Base-by-base conservation (phyloP, 805 yeast genomes). In the Monosporozyma aerobia region DNA sequence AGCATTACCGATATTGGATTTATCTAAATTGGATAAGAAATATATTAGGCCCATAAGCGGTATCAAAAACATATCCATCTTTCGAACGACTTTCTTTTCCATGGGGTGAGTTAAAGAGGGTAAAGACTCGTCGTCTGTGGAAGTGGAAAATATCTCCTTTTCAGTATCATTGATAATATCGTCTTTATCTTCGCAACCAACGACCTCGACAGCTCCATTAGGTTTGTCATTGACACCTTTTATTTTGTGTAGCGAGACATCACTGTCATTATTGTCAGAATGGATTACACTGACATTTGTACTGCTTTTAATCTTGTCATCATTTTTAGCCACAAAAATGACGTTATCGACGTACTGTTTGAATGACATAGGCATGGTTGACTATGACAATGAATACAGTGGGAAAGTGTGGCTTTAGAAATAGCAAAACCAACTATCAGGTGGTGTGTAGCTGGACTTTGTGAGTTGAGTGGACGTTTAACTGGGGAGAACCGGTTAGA, bases 1-100 rank as follows among this genome's bases (percentile, higher is more conserved):
- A 9, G 84, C 84, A 59, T 80, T 80, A 57, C 84, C 83, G 51
- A 80, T 77, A 59, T 79, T 80, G 13, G 82, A 76, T 54, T 78
- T 72, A 63, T 80, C 85, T 52, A 80, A 64, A 48, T 73, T 71
- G 3, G 80, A 73, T 46, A 75, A 65, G 52, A 78, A 71, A 59
- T 77, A 78, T 44, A 74, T 63, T 22, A 71, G 53, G 8, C 73
- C 63, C 52, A 77, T 63, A 51, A 77, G 61, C 1, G 81, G 80
- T 47, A 77, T 64, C 13, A 77, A 58, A 47, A 68, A 69, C 47
- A 62, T 58, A 57, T 77, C 81, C 62, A 77, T 67, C 57, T 75
- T 76, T 43, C 60, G 63, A 11, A 74, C 54, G n/a, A 76, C 64
- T 29, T 57, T 54, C 32, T 57, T 59, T 53, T 71, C 74, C 56